phyloP scores from a whole-genome alignment of 768 basidiomycete genomes.

The Floccularia luteovirens region DNA sequence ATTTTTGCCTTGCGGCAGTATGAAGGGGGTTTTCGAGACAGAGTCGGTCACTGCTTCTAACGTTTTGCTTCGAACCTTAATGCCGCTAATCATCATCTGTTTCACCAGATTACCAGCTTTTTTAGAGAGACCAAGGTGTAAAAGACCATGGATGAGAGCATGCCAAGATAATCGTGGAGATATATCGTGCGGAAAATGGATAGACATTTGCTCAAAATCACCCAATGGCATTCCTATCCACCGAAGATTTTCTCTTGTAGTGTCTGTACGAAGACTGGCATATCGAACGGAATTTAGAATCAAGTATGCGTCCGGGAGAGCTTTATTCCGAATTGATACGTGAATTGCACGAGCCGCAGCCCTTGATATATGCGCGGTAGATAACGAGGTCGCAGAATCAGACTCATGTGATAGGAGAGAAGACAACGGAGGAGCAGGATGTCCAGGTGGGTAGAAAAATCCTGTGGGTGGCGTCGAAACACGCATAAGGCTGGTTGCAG shows the following conservation, averaged over 20 bases:
- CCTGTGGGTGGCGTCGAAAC: background rate
- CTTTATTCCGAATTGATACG: constrained; percentile 30
- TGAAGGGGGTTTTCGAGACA: constrained; percentile 9
- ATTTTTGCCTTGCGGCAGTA: constrained; percentile 9
- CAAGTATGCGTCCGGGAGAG: constrained; percentile 42
- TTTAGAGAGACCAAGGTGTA: constrained; percentile 40
- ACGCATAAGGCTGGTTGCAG: constrained; percentile 6
- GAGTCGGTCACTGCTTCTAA: constrained; percentile 34
- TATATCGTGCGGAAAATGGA: constrained; percentile 41
- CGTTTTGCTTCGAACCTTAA: constrained; percentile 40
- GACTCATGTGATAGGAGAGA: background rate
- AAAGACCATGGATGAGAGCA: constrained; percentile 53
- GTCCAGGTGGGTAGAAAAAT: background rate
- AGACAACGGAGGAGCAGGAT: background rate
- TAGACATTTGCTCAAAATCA: constrained; percentile 11
- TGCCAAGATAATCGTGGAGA: constrained; percentile 59
- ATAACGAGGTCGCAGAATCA: background rate
- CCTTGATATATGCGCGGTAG: background rate
- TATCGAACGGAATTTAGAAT: constrained; percentile 52
- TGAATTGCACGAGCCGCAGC: constrained; percentile 48
- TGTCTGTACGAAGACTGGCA: constrained; percentile 20
- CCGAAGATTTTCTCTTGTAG: constrained; percentile 4
- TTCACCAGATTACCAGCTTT: constrained; percentile 43
- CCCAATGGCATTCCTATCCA: background rate
- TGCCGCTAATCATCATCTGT: constrained; percentile 45